phyloP scores from a whole-genome alignment of 768 basidiomycete genomes.

The Filobasidium floriforme region DNA sequence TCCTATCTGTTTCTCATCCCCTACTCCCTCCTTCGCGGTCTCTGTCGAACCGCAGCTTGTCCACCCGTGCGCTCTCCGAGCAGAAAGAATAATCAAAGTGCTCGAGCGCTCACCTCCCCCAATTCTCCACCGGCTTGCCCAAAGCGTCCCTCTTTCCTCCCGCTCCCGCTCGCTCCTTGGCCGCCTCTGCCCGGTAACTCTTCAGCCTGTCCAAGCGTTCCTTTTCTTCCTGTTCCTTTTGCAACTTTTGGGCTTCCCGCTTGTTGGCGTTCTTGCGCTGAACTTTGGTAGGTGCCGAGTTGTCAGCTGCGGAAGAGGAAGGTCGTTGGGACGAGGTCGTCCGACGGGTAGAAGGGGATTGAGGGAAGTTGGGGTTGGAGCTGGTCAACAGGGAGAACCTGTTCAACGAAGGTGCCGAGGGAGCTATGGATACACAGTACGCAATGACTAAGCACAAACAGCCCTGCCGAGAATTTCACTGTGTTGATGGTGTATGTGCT shows the following conservation, averaged over 20 bases:
- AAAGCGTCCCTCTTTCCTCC: constrained; percentile 7
- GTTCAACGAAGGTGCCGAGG: constrained; percentile 14
- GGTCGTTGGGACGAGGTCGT: constrained; percentile 11
- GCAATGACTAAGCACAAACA: neutral
- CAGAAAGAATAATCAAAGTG: neutral
- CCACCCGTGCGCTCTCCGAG: neutral
- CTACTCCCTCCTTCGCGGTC: neutral
- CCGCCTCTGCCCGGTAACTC: constrained; percentile 11
- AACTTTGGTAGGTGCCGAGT: constrained; percentile 14
- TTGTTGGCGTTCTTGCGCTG: constrained; percentile 18
- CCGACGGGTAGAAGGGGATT: constrained; percentile 2
- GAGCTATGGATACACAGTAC: neutral
- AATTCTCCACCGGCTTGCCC: neutral
- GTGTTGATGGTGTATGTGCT: neutral
- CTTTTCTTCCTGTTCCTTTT: constrained; percentile 17
- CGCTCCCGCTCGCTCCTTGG: neutral
- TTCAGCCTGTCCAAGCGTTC: constrained; percentile 15
- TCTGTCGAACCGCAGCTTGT: too few relatives aligned
- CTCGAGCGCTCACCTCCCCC: constrained; percentile 7
- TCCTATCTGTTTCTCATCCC: neutral
- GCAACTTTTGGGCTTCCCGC: constrained; percentile 14
- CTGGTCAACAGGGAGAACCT: constrained; percentile 16
- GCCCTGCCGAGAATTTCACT: too few relatives aligned
- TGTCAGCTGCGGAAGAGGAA: constrained; percentile 7
- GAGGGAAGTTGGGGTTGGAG: constrained; percentile 9